These are phyloP conservation scores for Naganishia kalamii DNA, from an alignment of 768 basidiomycete genomes.

Conservation along the genomic window DNA sequence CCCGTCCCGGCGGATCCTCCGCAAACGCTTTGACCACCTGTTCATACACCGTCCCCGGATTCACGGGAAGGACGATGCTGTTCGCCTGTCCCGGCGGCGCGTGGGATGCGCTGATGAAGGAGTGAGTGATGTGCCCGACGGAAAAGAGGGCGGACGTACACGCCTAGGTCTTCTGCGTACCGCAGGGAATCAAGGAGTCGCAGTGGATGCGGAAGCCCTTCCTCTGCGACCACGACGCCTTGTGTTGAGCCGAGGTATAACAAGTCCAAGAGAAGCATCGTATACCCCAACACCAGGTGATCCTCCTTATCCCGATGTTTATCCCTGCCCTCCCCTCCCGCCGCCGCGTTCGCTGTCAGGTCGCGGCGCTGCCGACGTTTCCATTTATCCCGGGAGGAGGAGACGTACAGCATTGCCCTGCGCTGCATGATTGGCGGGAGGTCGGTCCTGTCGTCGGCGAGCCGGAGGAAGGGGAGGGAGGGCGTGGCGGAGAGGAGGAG, in stretches of 20 bases:
- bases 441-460: no score
- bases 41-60: background rate
- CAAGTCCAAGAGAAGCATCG: conserved; percentile 20
- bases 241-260: conserved; percentile 10
- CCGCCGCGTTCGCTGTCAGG: background rate
- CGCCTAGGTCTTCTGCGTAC: conserved; percentile 8
- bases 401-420: background rate
- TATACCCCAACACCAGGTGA: conserved; percentile 16
- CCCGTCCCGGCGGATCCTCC: background rate
- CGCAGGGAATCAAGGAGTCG: background rate
- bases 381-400: background rate
- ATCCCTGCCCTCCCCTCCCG: background rate
- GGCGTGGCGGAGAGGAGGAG: no score
- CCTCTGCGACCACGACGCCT: conserved; percentile 8
- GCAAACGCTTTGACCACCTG: conserved; percentile 2
- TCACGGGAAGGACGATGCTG: conserved; percentile 7
- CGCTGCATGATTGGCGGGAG: no score
- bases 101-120: background rate
- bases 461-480: no score
- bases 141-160: background rate
- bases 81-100: background rate
- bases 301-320: conserved; percentile 23
- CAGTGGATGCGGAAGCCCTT: background rate
- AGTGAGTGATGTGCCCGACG: background rate
- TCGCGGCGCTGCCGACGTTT: no score